Base-by-base conservation (phyloP, 2,329 filamentous ascomycete species). In the Didymella segeticola region DNA sequence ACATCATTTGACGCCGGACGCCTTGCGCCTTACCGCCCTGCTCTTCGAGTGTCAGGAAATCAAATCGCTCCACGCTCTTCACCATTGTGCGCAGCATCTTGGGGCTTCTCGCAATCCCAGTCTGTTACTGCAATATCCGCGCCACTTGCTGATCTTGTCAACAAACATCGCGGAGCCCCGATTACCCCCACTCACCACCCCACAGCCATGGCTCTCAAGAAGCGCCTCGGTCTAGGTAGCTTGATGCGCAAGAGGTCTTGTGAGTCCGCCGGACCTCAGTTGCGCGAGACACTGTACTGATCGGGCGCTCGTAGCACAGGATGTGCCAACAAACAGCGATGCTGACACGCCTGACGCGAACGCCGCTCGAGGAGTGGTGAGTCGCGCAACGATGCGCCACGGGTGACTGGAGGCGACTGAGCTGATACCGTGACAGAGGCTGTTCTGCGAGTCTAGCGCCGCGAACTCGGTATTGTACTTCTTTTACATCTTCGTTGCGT, bases 391-490 rank as follows among this genome's bases (percentile, higher is more conserved):
- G 10, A 43, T 50, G 38, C 47, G 37, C 43, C 51, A 38, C 33
- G 26, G 33, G 31, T 36, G 36, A 31, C 30, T 36, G 48, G 34
- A 22, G 33, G 31, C 34, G 36, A 31, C 30, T 36, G 48, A 37
- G 39, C 43, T 62, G 53, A 57, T 41, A 22, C n/a, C 23, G 46
- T 23, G 14, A 57, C 70, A 93, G 90, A 89, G 82, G 80, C 82
- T 86, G 37, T 96, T 96, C 73, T 96, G 91, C 80, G 89, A 93
- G 76, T 88, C 89, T 43, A 86, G 85, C 58, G 82, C 83, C 46
- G 79, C 83, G 52, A 83, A 84, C 68, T 78, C 66, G 56, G 68
- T 72, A 68, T 48, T n/a, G n/a, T n/a, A n/a, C n/a, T n/a, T n/a
- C n/a, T n/a, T n/a, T n/a, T n/a, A n/a, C n/a, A n/a, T n/a, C n/a